Conservation (phyloP, 768 basidiomycete species). For the Hygrophorus russula region DNA sequence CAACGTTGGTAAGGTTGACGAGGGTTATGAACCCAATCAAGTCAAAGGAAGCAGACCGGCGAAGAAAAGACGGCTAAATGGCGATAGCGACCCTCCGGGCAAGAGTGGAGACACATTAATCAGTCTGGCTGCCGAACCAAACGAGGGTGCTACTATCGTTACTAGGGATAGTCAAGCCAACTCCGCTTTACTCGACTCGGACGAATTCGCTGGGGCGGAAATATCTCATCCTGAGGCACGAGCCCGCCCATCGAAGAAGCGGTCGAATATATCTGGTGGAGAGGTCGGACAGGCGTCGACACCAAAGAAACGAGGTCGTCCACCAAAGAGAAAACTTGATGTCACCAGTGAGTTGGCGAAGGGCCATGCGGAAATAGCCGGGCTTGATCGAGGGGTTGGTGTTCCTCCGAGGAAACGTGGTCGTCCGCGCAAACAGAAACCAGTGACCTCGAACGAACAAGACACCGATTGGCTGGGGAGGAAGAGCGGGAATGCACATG, state of each 20-base stretch:
- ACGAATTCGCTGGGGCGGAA: too few relatives aligned
- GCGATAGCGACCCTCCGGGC: neutral
- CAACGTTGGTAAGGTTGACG: constrained; percentile 1
- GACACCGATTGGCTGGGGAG: neutral
- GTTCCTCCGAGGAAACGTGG: constrained; percentile 22
- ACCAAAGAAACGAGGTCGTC: constrained; percentile 31
- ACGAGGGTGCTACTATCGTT: too few relatives aligned
- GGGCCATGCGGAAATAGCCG: constrained; percentile 3
- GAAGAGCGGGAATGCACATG: too few relatives aligned
- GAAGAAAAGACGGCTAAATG: constrained; percentile 4
- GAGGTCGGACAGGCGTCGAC: neutral
- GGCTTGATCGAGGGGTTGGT: constrained; percentile 3
- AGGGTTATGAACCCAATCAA: neutral
- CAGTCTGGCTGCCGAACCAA: too few relatives aligned
- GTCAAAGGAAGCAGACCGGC: neutral
- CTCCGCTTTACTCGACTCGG: too few relatives aligned
- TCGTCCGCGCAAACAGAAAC: constrained; percentile 18
- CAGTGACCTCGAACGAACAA: neutral
- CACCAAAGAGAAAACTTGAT: constrained; percentile 11
- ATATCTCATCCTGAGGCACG: too few relatives aligned
- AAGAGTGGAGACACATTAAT: neutral
- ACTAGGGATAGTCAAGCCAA: too few relatives aligned
- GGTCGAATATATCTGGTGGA: too few relatives aligned
- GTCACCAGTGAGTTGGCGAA: neutral
- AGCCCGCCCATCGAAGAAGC: too few relatives aligned